Evolutionary conservation across 2,329 filamentous ascomycete genomes (phyloP), one percentile per base, ranked within the genome.

Genomic region (Sporothrix variecibatus): DNA sequence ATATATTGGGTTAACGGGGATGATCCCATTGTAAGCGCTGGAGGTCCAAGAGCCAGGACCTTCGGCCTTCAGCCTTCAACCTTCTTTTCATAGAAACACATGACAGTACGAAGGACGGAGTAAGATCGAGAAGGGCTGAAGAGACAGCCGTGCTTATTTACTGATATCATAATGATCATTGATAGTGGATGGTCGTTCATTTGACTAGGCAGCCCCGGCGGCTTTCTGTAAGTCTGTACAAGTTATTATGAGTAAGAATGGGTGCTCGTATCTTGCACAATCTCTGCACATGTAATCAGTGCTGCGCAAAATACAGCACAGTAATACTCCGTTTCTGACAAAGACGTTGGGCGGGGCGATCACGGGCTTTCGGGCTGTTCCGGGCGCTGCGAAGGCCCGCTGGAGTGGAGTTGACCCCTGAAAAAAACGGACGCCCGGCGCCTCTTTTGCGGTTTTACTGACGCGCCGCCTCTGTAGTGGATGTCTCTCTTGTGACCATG

Each of bases 341-440:
- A 46, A 70, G 46, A 34, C 34, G 58, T 26, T n/a, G 58, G n/a
- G 23, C 71, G 23, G 60, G 60, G 3, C 65, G 26, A 28, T 53
- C 65, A 70, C 72, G 72, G 67, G 53, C 38, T 71, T 49, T 71
- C 72, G 72, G 72, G 49, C 72, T 71, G 43, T 71, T 74, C 58
- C 72, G 68, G 72, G 67, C 56, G 58, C 62, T 74, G 46, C 46
- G 68, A 71, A 67, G 23, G 23, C 46, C 72, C 34, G 72, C 15
- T 58, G 40, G 17, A 46, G 70, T 64, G 70, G 70, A 72, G 70
- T 49, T 53, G 51, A 28, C 51, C 68, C 68, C 69, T 60, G 69
- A 71, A 62, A 43, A 43, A 28, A 65, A 43, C 3, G 38, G 38
- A 46, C 11, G 62, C 23, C 23, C 38, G 62, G 62, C 38, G 62